Evolutionary conservation across 2,329 filamentous ascomycete species (phyloP).

Genomic region (Atkinsonella hypoxylon): DNA sequence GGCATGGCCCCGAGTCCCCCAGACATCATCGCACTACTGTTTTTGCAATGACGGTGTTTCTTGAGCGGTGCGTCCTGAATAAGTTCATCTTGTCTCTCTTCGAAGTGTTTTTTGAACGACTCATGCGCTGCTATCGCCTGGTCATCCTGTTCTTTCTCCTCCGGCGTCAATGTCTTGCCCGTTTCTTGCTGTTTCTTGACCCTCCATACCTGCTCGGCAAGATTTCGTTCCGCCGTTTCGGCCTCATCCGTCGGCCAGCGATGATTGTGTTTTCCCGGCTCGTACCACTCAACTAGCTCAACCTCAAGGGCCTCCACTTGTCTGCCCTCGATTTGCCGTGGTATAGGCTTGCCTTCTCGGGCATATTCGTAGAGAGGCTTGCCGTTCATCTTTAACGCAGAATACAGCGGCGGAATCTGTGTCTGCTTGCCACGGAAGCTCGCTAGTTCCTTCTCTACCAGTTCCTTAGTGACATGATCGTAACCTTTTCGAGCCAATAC

Average conservation of each 20-base stretch:
- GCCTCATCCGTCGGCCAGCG: constrained; percentile 73
- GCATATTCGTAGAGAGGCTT: constrained; percentile 96
- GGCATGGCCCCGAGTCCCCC: constrained; percentile 42
- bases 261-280: constrained; percentile 68
- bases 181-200: constrained; percentile 44
- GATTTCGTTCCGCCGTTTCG: constrained; percentile 58
- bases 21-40: constrained; percentile 39
- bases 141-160: constrained; percentile 43
- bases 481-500: constrained; percentile 64
- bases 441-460: constrained; percentile 64
- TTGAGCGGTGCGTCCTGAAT: constrained; percentile 37
- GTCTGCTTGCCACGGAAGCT: constrained; percentile 72
- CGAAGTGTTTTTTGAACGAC: constrained; percentile 44
- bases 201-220: constrained; percentile 61
- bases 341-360: constrained; percentile 74
- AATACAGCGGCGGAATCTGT: constrained; percentile 88
- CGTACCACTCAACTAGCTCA: constrained; percentile 74
- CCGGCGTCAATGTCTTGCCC: constrained; percentile 36
- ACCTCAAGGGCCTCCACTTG: constrained; percentile 67
- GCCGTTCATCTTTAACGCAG: constrained; percentile 82
- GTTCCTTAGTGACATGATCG: constrained; percentile 66
- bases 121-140: constrained; percentile 44
- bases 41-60: constrained; percentile 17
- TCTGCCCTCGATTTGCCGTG: constrained; percentile 69
- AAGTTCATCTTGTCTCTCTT: constrained; percentile 44